Base-by-base conservation (phyloP, 1,139 yeast genomes). In the Geotrichum bryndzae region DNA sequence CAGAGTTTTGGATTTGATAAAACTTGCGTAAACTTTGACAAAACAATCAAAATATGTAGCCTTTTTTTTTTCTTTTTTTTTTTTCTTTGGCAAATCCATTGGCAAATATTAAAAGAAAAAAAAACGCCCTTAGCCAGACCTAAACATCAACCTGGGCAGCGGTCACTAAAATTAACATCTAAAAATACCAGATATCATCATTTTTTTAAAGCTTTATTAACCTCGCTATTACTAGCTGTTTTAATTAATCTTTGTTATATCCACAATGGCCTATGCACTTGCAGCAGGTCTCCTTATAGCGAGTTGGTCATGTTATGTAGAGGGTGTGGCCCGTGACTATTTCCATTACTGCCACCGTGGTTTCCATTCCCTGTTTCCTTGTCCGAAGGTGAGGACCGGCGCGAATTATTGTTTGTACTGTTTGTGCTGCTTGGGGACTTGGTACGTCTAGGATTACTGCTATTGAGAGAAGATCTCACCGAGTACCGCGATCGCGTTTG, bases 401-500 rank as follows among this genome's bases (percentile, higher is more conserved):
- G 52, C 33, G 59, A 57, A 29, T 15, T 45, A 48, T 48, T 53
- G 3, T 51, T 54, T 35, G 41, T 57, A 38, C 31, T 45, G 27
- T 53, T 58, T 25, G 66, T 60, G 22, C 57, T 61, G 11, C 69
- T 68, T 13, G 74, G 73, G 46, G 73, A 68, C 45, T 66, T 65
- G 5, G 71, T 70, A 27, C 72, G 62, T 18, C 74, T 65, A 22
- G 72, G 70, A 11, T 68, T 69, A 35, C 70, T 67, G 22, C 69
- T 65, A 8, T 73, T 70, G 13, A 46, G n/a, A 23, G 45, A 51
- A n/a, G 59, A 52, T 18, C 76, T 65, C 22, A 72, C 70, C 4
- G 74, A 73, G 57, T 72, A 71, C 18, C 76, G 67, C 1, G 75
- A 72, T 7, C 75, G 66, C 33, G 68, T 66, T 10, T 67, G 64